Evolutionary conservation across 768 basidiomycete genomes (phyloP).

Genomic region (Amanita phalloides): DNA sequence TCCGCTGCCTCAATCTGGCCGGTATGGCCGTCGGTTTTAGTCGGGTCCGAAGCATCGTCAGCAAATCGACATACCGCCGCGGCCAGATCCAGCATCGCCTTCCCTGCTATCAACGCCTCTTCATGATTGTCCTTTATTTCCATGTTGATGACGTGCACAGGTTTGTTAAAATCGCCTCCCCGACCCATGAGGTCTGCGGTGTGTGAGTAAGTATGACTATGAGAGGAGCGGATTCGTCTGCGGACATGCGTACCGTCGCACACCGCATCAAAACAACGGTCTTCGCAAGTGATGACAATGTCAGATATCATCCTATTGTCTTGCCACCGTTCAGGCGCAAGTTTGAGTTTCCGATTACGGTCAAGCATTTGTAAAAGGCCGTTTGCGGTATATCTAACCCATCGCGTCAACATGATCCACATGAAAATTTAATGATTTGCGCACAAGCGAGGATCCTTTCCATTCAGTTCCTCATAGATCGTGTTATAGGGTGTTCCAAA

Average conservation of each 20-base stretch:
- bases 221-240: neutral
- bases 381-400: slow-evolving; percentile 77
- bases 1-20: slow-evolving; percentile 80
- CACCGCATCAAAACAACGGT: slow-evolving; percentile 96
- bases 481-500: slow-evolving; percentile 97
- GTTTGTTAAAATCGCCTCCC: slow-evolving; percentile 87
- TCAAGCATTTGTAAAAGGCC: slow-evolving; percentile 95
- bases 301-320: slow-evolving; percentile 85
- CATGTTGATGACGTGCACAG: slow-evolving; percentile 93
- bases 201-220: neutral
- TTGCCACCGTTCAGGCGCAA: slow-evolving; percentile 95
- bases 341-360: slow-evolving; percentile 84
- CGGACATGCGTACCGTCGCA: slow-evolving; percentile 69
- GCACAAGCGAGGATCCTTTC: slow-evolving; percentile 78
- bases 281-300: slow-evolving; percentile 97
- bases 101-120: slow-evolving; percentile 93
- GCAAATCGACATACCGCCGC: slow-evolving; percentile 53
- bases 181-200: slow-evolving; percentile 70
- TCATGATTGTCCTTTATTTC: slow-evolving; percentile 99
- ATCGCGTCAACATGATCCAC: slow-evolving; percentile 3
- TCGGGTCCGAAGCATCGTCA: neutral
- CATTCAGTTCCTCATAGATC: slow-evolving; percentile 83
- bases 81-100: slow-evolving; percentile 88
- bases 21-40: neutral
- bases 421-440: slow-evolving; percentile 17